These are phyloP conservation scores for Leucaena leucocephala DNA, from an alignment of 306 rosid species.

Conservation along the genomic window DNA sequence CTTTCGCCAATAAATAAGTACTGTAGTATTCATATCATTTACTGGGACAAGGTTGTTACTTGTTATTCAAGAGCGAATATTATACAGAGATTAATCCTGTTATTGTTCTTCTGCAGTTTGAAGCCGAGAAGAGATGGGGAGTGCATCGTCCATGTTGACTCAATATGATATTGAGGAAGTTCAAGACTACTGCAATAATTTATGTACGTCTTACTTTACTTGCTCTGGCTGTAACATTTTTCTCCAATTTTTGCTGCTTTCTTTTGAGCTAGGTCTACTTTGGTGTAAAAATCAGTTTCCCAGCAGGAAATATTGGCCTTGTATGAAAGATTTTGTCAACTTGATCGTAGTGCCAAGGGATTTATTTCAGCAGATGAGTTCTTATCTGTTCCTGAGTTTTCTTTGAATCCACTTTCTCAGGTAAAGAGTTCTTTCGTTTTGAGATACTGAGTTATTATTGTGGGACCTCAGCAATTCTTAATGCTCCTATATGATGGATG, in stretches of 20 bases:
- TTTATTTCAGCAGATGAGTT: slow-evolving; percentile 92
- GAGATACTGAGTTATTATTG: background rate
- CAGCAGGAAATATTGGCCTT: slow-evolving; percentile 93
- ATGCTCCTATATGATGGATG: slow-evolving; percentile 23
- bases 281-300: slow-evolving; percentile 53
- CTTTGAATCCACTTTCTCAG: slow-evolving; percentile 95
- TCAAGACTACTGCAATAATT: slow-evolving; percentile 66
- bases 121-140: slow-evolving; percentile 59
- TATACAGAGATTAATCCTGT: background rate
- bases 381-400: slow-evolving; percentile 90
- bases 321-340: slow-evolving; percentile 93
- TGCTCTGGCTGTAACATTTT: background rate
- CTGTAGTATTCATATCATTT: background rate
- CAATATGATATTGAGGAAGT: slow-evolving; percentile 95
- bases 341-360: slow-evolving; percentile 87
- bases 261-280: slow-evolving; percentile 32
- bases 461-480: background rate
- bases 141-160: slow-evolving; percentile 76
- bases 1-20: background rate
- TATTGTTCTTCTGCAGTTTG: slow-evolving; percentile 10
- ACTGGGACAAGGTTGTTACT: slow-evolving; percentile 1
- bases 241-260: background rate
- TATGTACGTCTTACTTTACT: slow-evolving; percentile 50
- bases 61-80: background rate
- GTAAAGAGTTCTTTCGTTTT: slow-evolving; percentile 37